Evolutionary conservation across 306 rosid species (phyloP), one percentile per base, ranked within the genome.

Genomic region (Lathyrus sativus): DNA sequence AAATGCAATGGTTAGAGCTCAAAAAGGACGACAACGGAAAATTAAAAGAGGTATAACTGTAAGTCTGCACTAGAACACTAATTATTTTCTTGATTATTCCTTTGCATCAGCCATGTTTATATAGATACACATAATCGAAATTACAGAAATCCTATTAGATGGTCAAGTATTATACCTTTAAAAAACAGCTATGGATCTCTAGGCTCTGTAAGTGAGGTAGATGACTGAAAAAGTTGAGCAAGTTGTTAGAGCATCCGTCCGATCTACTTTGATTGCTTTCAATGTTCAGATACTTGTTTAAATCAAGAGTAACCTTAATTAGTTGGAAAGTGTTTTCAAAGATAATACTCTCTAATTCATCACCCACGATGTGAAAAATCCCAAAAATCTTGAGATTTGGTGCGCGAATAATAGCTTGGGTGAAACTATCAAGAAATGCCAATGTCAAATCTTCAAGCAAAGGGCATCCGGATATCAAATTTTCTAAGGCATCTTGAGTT

Each of bases 401-500:
- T 0, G 87, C 81, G 78, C 79, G 80, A 41, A 84, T 80, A 57
- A 77, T 84, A 65, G 82, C 80, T 45, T 46, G 51, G 12, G 76
- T 18, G 76, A 82, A 75, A 64, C 87, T 87, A 39, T 14, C 22
- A 19, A 1, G 22, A 19, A 0, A 19, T 73, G 63, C 70, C 84
- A 87, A 38, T 42, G 71, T 76, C 59, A 87, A 71, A 15, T 78
- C 69, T 77, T 84, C 84, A 53, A 87, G 87, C 60, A 73, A 43
- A 62, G 84, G 89, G 72, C 92, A 80, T 57, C 65, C 53, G 10
- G 80, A 58, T 66, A 87, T 71, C 68, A 87, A 61, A 24, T 59
- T 75, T 65, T 82, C 82, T 22, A 87, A 80, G 74, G 33, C 81
- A 78, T 29, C 78, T 68, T 73, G 92, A 62, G 82, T 68, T 78